Evolutionary conservation across 805 yeast species (phyloP).

Genomic region (Candida saitoana): DNA sequence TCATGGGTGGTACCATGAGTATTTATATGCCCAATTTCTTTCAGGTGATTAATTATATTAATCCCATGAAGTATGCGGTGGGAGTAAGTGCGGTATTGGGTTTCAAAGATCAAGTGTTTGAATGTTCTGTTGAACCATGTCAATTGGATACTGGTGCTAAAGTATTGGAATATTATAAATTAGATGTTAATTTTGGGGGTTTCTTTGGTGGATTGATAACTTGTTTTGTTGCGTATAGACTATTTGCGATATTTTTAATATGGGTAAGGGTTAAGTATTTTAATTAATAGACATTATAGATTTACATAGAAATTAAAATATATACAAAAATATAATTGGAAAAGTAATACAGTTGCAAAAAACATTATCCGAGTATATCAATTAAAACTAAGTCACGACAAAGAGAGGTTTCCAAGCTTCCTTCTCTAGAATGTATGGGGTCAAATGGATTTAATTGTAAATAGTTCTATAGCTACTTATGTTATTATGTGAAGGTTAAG

Average conservation of each 20-base stretch:
- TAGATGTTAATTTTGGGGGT: constrained; percentile 22
- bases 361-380: too few relatives aligned
- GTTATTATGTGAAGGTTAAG: too few relatives aligned
- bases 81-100: constrained; percentile 57
- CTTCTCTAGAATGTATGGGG: too few relatives aligned
- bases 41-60: constrained; percentile 68
- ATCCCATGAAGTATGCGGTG: constrained; percentile 72
- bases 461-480: too few relatives aligned
- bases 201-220: constrained; percentile 34
- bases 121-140: constrained; percentile 38
- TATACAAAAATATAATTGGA: too few relatives aligned
- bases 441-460: too few relatives aligned
- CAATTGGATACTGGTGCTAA: constrained; percentile 27
- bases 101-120: constrained; percentile 46
- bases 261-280: constrained; percentile 27
- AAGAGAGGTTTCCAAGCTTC: too few relatives aligned
- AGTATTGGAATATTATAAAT: constrained; percentile 29
- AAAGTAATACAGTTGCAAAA: too few relatives aligned
- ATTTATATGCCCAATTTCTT: constrained; percentile 68
- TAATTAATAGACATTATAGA: constrained; percentile 6
- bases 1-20: constrained; percentile 84
- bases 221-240: constrained; percentile 32
- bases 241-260: constrained; percentile 22
- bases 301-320: neutral
- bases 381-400: too few relatives aligned